Conservation (phyloP, 1,284 basidiomycete species). For the Microbotryum silenes-acaulis region DNA sequence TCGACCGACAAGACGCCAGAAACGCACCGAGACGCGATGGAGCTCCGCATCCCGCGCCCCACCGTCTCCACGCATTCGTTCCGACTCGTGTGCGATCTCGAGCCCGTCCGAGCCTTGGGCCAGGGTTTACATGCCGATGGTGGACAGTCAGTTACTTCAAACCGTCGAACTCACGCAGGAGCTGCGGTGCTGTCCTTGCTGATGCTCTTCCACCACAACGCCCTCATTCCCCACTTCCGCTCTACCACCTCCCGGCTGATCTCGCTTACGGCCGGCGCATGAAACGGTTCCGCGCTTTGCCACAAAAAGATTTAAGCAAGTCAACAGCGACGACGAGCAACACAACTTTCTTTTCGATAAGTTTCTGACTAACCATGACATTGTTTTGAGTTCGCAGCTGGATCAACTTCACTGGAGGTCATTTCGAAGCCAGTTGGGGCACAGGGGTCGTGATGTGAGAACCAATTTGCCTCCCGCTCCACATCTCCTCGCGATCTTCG, state of each 20-base stretch:
- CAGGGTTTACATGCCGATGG: conserved; percentile 22
- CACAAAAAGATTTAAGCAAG: background rate
- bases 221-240: no score
- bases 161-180: background rate
- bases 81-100: conserved; percentile 27
- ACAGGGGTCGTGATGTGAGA: conserved; percentile 16
- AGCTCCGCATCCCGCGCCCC: conserved; percentile 17
- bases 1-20: no score
- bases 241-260: no score
- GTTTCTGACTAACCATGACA: background rate
- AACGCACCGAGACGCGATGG: conserved; percentile 1
- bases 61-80: conserved; percentile 15
- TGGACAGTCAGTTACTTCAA: conserved; percentile 16
- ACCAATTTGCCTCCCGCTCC: background rate
- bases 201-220: background rate
- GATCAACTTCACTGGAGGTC: conserved; percentile 28
- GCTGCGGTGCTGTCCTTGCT: background rate
- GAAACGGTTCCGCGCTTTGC: no score
- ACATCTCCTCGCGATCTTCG: background rate
- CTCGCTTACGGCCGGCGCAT: no score
- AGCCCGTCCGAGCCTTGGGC: conserved; percentile 19
- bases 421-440: conserved; percentile 17
- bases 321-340: background rate
- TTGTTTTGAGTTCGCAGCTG: conserved; percentile 4
- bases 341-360: background rate